Base-by-base conservation (phyloP, 164 flowering plant species). In the Umbellularia californica region DNA sequence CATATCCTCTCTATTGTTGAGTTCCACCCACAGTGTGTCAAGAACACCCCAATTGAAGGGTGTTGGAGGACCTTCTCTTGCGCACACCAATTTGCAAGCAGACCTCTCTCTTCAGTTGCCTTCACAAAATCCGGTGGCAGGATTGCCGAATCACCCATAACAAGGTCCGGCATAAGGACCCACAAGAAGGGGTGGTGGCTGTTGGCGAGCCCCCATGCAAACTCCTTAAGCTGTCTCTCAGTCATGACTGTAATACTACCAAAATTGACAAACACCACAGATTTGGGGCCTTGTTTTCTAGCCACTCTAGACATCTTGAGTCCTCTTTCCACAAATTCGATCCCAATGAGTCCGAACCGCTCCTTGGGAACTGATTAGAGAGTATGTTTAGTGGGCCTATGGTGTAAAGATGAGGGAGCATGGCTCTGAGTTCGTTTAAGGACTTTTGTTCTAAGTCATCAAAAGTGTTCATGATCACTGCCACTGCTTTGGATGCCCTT, bases 401-500 rank as follows among this genome's bases (percentile, higher is more conserved):
- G 33, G 79, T 28, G 58, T 71, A 76, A 22, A 63, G 20, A n/a
- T 14, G 22, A 30, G 79, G 69, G 13, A 68, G 19, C 20, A 15
- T 47, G 12, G 58, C 4, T 50, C 35, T 63, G n/a, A 72, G 30
- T 25, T 51, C 68, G n/a, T 73, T 60, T 3, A 74, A 12, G 69
- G 72, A 77, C 19, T 76, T 77, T 0, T 52, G 30, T 70, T 76
- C 81, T 0, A 79, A 67, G 13, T 71, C 75, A 5, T 78, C 68
- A 19, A 73, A 78, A 0, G 79, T 79, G 79, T 83, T 84, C 77
- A 82, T 68, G 47, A 81, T 72, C 60, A 86, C 67, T 0, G 81
- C 82, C 1, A 76, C 20, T 5, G 85, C 71, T 3, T 70, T 71
- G 19, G 74, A 12, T 12, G 64, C 80, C 70, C 77, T 77, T 15